phyloP scores from a whole-genome alignment of 202 grass and related monocot genomes.

The Elaeis oleifera region DNA sequence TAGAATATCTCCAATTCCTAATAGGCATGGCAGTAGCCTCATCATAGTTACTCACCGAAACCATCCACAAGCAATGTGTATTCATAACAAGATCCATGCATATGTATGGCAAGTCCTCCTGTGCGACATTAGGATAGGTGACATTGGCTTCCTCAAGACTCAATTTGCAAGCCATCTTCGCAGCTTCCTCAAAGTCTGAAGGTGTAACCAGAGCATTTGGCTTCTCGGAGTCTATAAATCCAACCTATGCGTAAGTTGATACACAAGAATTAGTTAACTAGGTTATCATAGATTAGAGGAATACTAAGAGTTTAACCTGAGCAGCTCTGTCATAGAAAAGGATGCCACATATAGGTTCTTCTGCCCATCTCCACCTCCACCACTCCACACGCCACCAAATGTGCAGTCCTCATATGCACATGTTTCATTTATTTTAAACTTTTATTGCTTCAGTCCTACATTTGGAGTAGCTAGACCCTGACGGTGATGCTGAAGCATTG shows the following conservation, averaged over 20 bases:
- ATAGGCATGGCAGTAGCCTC: too few species aligned
- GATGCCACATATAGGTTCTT: constrained; percentile 26
- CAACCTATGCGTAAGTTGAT: constrained; percentile 15
- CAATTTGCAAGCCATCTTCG: constrained; percentile 22
- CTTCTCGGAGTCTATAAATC: constrained; percentile 13
- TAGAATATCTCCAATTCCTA: too few species aligned
- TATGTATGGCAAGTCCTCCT: constrained; percentile 18
- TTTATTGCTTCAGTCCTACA: constrained; percentile 13
- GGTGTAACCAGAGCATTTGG: constrained; percentile 24
- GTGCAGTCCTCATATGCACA: constrained; percentile 35
- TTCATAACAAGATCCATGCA: constrained; percentile 57
- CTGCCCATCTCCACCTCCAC: constrained; percentile 42
- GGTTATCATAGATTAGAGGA: background rate
- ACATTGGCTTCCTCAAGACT: constrained; percentile 11
- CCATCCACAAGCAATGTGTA: constrained; percentile 42
- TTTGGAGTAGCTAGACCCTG: constrained; percentile 19
- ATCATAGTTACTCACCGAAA: constrained; percentile 18
- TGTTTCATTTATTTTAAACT: constrained; percentile 26
- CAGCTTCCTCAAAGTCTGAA: constrained; percentile 13
- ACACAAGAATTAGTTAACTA: background rate
- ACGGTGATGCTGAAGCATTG: constrained; percentile 7
- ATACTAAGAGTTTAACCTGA: constrained; percentile 11
- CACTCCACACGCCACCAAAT: constrained; percentile 40
- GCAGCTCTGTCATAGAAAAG: constrained; percentile 27
- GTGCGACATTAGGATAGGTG: constrained; percentile 2